A percentile compares a stretch with the other conserved stretches of the same genome.
Conservation (phyloP, 805 yeast species). For the Saccharomycopsis microspora region DNA sequence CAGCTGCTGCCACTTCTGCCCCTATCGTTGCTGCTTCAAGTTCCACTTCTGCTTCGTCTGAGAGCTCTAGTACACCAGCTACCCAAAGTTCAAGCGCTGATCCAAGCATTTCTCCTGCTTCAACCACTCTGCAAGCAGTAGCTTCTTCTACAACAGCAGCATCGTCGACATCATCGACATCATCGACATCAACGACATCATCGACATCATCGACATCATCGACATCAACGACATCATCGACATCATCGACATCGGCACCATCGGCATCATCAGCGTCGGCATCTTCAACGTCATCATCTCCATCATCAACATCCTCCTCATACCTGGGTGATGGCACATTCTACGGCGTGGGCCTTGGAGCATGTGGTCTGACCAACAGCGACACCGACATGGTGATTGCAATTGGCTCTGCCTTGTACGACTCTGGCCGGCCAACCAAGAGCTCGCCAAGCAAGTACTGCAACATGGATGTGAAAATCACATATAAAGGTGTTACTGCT, state of each 20-base stretch:
- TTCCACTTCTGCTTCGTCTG: neutral
- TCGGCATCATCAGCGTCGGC: too few relatives aligned
- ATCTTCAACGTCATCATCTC: too few relatives aligned
- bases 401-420: slow-evolving; percentile 28
- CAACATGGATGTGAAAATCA: slow-evolving; percentile 37
- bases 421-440: slow-evolving; percentile 26
- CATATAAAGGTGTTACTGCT: slow-evolving; percentile 36
- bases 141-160: too few relatives aligned
- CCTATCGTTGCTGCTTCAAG: neutral
- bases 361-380: slow-evolving; percentile 39
- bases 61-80: neutral
- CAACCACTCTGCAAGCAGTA: slow-evolving; percentile 7
- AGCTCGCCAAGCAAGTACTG: slow-evolving; percentile 34
- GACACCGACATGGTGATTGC: slow-evolving; percentile 44
- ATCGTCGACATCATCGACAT: too few relatives aligned
- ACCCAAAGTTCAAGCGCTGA: slow-evolving; percentile 17
- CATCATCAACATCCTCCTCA: too few relatives aligned
- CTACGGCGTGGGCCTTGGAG: slow-evolving; percentile 34
- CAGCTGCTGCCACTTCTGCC: neutral
- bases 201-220: too few relatives aligned
- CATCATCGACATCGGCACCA: too few relatives aligned
- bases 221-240: too few relatives aligned
- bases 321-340: slow-evolving; percentile 30
- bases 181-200: too few relatives aligned
- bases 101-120: slow-evolving; percentile 12